These are phyloP conservation scores for Colletotrichum noveboracense DNA, from an alignment of 2,329 filamentous ascomycete genomes.

Conservation along the genomic window DNA sequence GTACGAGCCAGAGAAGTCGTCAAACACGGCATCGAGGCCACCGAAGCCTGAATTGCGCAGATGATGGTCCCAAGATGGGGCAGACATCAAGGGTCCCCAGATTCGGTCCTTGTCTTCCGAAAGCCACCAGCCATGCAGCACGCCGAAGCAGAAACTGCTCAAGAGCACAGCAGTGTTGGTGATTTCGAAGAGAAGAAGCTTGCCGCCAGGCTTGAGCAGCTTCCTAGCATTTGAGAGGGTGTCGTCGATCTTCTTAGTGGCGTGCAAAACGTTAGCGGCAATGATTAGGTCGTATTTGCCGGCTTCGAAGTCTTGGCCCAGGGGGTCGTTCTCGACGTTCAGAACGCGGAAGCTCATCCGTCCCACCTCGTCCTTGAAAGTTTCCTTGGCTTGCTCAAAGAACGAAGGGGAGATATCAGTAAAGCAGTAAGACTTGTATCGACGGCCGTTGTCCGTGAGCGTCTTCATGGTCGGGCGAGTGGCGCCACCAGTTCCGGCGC, in stretches of 20 bases:
- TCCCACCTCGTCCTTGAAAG: conserved; percentile 24
- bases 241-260: conserved; percentile 28
- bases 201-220: conserved; percentile 35
- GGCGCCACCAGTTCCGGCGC: conserved; percentile 37
- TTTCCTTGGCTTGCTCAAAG: conserved; percentile 36
- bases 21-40: conserved; percentile 28
- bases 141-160: conserved; percentile 30
- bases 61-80: conserved; percentile 24
- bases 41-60: conserved; percentile 23
- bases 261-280: conserved; percentile 36
- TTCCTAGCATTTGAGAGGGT: conserved; percentile 28
- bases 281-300: conserved; percentile 33
- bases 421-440: conserved; percentile 34
- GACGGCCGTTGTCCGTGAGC: not conserved
- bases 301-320: conserved; percentile 29
- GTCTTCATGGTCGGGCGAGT: conserved; percentile 29
- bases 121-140: conserved; percentile 37
- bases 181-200: conserved; percentile 34
- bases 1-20: conserved; percentile 24
- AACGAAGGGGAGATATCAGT: conserved; percentile 45
- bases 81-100: conserved; percentile 28
- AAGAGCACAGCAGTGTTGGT: conserved; percentile 23
- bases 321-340: conserved; percentile 35
- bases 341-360: conserved; percentile 37
- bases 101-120: conserved; percentile 29